A percentile compares a stretch with the other conserved stretches of the same genome.
Evolutionary conservation across 331 rosid genomes (phyloP).

Genomic region (Pyrus hybrid): DNA sequence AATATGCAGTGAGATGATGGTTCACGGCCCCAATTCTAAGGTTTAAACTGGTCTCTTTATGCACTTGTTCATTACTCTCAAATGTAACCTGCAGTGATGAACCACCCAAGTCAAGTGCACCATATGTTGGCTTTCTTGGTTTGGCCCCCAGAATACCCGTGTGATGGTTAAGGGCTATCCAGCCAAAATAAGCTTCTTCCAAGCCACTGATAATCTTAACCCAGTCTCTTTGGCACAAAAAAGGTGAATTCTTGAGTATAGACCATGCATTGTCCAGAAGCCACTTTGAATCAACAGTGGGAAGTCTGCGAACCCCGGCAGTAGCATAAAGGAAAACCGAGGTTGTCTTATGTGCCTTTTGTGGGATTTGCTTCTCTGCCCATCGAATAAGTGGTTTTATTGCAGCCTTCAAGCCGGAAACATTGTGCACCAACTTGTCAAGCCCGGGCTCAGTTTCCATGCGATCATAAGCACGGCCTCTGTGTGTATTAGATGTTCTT

Average conservation of each 20-base stretch:
- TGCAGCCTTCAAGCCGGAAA: slow-evolving; percentile 54
- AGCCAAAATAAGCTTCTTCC: slow-evolving; percentile 93
- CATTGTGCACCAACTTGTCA: slow-evolving; percentile 65
- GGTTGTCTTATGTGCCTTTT: slow-evolving; percentile 53
- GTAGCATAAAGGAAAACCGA: slow-evolving; percentile 79
- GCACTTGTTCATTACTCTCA: slow-evolving; percentile 62
- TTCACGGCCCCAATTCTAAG: slow-evolving; percentile 75
- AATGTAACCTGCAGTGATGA: slow-evolving; percentile 95
- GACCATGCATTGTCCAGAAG: slow-evolving; percentile 81
- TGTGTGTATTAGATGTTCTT: slow-evolving; percentile 24
- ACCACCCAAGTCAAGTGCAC: slow-evolving; percentile 94
- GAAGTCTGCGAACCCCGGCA: slow-evolving; percentile 90
- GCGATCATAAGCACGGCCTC: slow-evolving; percentile 80
- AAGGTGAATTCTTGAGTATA: slow-evolving; percentile 62
- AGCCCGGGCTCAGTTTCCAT: slow-evolving; percentile 96
- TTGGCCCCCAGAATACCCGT: slow-evolving; percentile 51
- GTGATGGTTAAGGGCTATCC: slow-evolving; percentile 90
- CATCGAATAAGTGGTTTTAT: slow-evolving; percentile 71
- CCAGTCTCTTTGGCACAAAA: slow-evolving; percentile 63
- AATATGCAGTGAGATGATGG: slow-evolving; percentile 88
- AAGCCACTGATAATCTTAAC: slow-evolving; percentile 71
- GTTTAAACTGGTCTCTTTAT: slow-evolving; percentile 50
- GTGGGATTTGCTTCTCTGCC: slow-evolving; percentile 86
- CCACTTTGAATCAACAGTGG: slow-evolving; percentile 60
- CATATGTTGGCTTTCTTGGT: slow-evolving; percentile 77